Evolutionary conservation across 2,329 filamentous ascomycete species (phyloP).

Genomic region (Ophiostoma triangulosporum): DNA sequence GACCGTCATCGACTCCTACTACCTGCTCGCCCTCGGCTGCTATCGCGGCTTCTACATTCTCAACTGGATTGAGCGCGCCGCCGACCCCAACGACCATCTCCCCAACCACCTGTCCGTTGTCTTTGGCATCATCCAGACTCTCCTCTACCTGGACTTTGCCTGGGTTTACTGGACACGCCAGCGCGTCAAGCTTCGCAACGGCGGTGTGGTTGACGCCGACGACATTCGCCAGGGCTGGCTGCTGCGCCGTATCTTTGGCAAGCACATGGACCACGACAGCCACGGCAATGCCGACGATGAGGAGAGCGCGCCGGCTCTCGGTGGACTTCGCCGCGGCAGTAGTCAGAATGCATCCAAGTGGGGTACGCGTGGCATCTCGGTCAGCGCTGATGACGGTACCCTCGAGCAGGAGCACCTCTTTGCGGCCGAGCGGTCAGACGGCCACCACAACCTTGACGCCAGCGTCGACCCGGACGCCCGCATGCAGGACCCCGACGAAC

Average conservation of each 20-base stretch:
- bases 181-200: constrained; percentile 80
- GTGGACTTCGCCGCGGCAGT: constrained; percentile 43
- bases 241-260: constrained; percentile 62
- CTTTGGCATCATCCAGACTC: constrained; percentile 80
- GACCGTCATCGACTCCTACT: constrained; percentile 94
- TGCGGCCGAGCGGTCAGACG: constrained; percentile 20
- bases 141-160: constrained; percentile 83
- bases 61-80: constrained; percentile 69
- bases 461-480: constrained; percentile 46
- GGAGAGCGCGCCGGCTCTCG: constrained; percentile 40
- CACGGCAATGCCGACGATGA: constrained; percentile 39
- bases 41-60: constrained; percentile 84
- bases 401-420: constrained; percentile 27
- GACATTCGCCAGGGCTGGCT: constrained; percentile 79
- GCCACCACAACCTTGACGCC: constrained; percentile 31
- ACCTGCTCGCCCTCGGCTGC: constrained; percentile 72
- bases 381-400: constrained; percentile 51
- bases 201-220: constrained; percentile 79
- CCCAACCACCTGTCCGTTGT: constrained; percentile 64
- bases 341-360: constrained; percentile 38
- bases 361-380: constrained; percentile 48
- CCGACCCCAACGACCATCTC: constrained; percentile 42
- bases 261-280: constrained; percentile 36
- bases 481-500: constrained; percentile 54
- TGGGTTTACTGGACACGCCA: constrained; percentile 95